Conservation (phyloP, 192 early-diverging fungal species). For the Coemansia sp. region DNA sequence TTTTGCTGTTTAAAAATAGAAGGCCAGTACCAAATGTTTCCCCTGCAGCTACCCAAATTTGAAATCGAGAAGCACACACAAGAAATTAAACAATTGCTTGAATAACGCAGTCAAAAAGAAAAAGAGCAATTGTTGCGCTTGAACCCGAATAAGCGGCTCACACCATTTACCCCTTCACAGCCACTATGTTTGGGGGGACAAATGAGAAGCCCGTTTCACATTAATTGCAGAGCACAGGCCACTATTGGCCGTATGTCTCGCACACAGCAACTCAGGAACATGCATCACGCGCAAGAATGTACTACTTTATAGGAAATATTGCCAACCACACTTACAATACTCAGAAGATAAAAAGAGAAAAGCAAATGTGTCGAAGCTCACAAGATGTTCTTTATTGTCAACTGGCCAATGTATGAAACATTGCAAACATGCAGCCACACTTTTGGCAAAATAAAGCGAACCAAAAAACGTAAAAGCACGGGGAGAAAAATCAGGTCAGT, state of each 20-base stretch:
- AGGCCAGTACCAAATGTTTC: background rate
- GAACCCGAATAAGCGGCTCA: background rate
- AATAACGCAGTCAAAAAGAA: background rate
- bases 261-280: background rate
- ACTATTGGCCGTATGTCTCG: background rate
- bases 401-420: background rate
- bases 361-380: background rate
- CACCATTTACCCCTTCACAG: background rate
- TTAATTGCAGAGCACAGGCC: slow-evolving; percentile 10
- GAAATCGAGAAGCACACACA: slow-evolving; percentile 3
- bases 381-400: background rate
- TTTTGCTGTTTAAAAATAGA: background rate
- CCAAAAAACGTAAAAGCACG: background rate
- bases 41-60: background rate
- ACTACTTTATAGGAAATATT: slow-evolving; percentile 7
- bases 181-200: background rate
- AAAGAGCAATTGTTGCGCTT: background rate
- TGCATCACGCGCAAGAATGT: background rate
- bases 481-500: background rate
- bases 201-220: background rate
- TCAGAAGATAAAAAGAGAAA: background rate
- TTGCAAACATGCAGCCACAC: background rate
- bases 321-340: background rate
- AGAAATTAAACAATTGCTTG: background rate
- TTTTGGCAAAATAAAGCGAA: background rate